Evolutionary conservation across 2,329 filamentous ascomycete genomes (phyloP).

Genomic region (Fusarium luffae): DNA sequence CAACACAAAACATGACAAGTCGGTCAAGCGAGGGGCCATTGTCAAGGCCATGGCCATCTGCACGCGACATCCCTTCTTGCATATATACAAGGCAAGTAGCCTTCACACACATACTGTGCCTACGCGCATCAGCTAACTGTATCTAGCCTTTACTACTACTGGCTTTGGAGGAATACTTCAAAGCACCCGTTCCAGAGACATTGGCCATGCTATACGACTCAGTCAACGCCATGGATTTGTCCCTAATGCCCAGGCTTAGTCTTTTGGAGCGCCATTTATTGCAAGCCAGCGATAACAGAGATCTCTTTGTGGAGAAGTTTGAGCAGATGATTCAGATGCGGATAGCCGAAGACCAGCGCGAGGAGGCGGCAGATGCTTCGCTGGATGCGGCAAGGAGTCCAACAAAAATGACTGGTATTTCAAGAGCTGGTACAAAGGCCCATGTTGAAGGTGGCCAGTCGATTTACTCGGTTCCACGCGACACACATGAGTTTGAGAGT

Average conservation of each 20-base stretch:
- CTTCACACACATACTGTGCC: conserved; percentile 2
- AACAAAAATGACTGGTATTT: conserved; percentile 60
- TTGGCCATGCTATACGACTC: conserved; percentile 89
- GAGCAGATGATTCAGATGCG: conserved; percentile 91
- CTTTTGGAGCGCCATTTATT: conserved; percentile 86
- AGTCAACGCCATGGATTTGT: conserved; percentile 96
- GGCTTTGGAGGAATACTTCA: conserved; percentile 97
- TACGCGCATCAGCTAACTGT: conserved; percentile 27
- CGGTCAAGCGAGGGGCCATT: conserved; percentile 89
- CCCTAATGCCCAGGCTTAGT: conserved; percentile 87
- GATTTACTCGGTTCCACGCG: conserved; percentile 82
- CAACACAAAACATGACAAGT: conserved; percentile 96
- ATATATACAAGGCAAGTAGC: conserved; percentile 89
- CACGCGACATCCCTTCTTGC: conserved; percentile 94
- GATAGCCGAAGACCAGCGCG: conserved; percentile 71
- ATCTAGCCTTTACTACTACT: conserved; percentile 83
- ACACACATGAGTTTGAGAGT: conserved; percentile 98
- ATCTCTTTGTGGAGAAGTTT: conserved; percentile 98
- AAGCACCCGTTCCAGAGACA: conserved; percentile 87
- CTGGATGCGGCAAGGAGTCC: conserved; percentile 61
- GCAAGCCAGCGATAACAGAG: conserved; percentile 91
- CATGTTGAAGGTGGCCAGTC: conserved; percentile 69
- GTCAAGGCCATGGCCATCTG: conserved; percentile 99
- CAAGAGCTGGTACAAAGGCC: conserved; percentile 71
- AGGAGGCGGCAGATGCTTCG: conserved; percentile 52